phyloP scores from a whole-genome alignment of 305 asterid species.

The Ilex paraguariensis region DNA sequence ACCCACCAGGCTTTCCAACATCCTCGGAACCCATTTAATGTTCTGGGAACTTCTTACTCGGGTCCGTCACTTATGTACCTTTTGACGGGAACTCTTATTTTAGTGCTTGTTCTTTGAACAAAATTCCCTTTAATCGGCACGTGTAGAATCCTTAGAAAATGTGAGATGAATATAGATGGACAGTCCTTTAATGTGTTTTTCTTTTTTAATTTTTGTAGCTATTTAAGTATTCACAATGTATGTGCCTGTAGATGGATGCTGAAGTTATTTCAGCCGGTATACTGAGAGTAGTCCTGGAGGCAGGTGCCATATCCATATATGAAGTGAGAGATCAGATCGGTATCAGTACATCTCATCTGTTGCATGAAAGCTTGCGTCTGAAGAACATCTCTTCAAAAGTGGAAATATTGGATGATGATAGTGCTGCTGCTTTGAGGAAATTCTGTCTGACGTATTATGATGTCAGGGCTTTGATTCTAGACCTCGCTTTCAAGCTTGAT shows the following conservation, averaged over 20 bases:
- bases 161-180: no score
- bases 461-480: conserved; percentile 73
- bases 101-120: no score
- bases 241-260: conserved; percentile 73
- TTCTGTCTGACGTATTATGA: conserved; percentile 87
- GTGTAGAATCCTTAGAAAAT: no score
- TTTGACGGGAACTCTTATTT: no score
- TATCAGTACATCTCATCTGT: conserved; percentile 59
- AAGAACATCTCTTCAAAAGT: conserved; percentile 58
- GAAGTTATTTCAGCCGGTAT: conserved; percentile 86
- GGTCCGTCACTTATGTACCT: no score
- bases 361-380: conserved; percentile 78
- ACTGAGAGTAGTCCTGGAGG: conserved; percentile 57
- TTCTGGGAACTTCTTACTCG: no score
- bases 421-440: conserved; percentile 64
- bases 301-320: conserved; percentile 53
- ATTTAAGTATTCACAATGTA: not conserved
- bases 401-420: conserved; percentile 58
- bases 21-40: no score
- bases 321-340: conserved; percentile 66
- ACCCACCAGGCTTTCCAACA: no score
- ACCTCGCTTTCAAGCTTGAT: conserved; percentile 80
- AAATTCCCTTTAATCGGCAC: no score
- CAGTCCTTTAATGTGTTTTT: not conserved
- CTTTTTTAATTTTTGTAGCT: conserved; percentile 1